Percentiles rank a stretch among this genome's conserved stretches.
Evolutionary conservation across 2,329 filamentous ascomycete genomes (phyloP).

Genomic region (Coniochaeta pulveracea): DNA sequence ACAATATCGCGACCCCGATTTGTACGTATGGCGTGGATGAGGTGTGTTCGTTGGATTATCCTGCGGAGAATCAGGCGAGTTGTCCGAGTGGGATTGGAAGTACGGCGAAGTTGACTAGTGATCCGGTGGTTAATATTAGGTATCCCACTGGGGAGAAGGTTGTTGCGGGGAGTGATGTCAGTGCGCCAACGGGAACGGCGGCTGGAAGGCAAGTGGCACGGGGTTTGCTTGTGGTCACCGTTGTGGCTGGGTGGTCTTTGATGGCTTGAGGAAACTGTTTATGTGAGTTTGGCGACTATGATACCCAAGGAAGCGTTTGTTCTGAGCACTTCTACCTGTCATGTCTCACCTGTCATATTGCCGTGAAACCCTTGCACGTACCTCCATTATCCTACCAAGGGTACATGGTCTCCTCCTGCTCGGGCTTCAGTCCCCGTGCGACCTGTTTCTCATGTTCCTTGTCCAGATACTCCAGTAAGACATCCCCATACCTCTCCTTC

Average conservation of each 20-base stretch:
- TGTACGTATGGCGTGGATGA: constrained; percentile 2
- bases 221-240: too few relatives aligned
- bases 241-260: too few relatives aligned
- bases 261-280: too few relatives aligned
- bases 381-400: constrained; percentile 43
- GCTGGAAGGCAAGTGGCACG: too few relatives aligned
- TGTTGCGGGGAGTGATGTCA: constrained; percentile 15
- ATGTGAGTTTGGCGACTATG: too few relatives aligned
- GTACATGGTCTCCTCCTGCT: constrained; percentile 52
- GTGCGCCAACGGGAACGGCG: too few relatives aligned
- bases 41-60: background rate
- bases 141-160: constrained; percentile 35
- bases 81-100: constrained; percentile 35
- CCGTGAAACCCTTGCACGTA: too few relatives aligned
- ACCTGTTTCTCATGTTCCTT: constrained; percentile 63
- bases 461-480: constrained; percentile 69
- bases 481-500: constrained; percentile 58
- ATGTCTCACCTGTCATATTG: too few relatives aligned
- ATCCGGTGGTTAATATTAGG: constrained; percentile 37
- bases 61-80: constrained; percentile 32
- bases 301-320: too few relatives aligned
- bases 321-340: too few relatives aligned
- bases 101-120: constrained; percentile 16
- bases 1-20: constrained; percentile 1
- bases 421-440: constrained; percentile 49